Percentiles rank a stretch among this genome's conserved stretches.
phyloP scores from a whole-genome alignment of 2,329 filamentous ascomycete species.

The Rhexocercosporidium sp. region DNA sequence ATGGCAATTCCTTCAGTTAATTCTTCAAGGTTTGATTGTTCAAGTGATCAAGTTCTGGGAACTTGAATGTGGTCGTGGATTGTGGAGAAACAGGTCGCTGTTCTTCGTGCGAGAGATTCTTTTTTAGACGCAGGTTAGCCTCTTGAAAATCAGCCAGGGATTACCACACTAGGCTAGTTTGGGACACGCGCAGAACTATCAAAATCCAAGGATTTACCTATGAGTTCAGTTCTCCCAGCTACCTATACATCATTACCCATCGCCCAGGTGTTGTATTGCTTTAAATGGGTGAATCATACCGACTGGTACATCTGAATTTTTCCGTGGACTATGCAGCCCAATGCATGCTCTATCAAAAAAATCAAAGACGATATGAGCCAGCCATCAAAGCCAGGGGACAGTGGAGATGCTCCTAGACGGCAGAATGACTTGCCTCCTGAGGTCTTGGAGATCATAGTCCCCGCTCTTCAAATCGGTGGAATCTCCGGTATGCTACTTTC shows the following conservation, averaged over 20 bases:
- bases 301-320: background rate
- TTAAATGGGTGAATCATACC: constrained; percentile 5
- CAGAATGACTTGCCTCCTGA: constrained; percentile 46
- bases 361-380: constrained; percentile 36
- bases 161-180: background rate
- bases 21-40: constrained; percentile 11
- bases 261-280: background rate
- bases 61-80: constrained; percentile 32
- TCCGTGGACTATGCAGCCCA: constrained; percentile 33
- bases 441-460: constrained; percentile 51
- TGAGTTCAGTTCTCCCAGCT: no score
- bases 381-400: constrained; percentile 6
- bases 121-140: constrained; percentile 12
- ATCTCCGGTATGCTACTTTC: constrained; percentile 54
- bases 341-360: constrained; percentile 33
- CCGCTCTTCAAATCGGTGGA: constrained; percentile 64
- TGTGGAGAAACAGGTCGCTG: constrained; percentile 15
- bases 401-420: constrained; percentile 15
- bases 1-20: constrained; percentile 30
- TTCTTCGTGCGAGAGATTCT: constrained; percentile 25
- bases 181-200: background rate
- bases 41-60: constrained; percentile 29
- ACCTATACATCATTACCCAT: background rate
- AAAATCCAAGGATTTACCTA: constrained; percentile 10
- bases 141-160: constrained; percentile 4